phyloP scores from a whole-genome alignment of 2,329 filamentous ascomycete species.

The Penicillium sp. region DNA sequence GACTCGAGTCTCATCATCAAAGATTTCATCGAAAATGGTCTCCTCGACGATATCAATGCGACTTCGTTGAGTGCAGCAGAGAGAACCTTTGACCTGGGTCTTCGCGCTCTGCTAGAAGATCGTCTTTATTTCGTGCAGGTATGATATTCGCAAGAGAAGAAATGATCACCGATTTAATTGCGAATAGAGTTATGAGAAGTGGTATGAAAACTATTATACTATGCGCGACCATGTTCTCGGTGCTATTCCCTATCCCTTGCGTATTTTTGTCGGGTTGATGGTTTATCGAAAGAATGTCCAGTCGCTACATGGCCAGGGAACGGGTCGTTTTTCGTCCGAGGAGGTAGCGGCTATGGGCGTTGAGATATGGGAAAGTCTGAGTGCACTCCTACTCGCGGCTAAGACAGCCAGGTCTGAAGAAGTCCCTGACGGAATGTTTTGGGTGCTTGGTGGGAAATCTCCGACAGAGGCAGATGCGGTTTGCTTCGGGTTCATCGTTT shows the following conservation, averaged over 20 bases:
- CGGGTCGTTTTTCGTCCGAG: constrained; percentile 45
- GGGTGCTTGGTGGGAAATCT: constrained; percentile 49
- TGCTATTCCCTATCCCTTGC: constrained; percentile 49
- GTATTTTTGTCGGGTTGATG: constrained; percentile 48
- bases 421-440: constrained; percentile 44
- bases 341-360: constrained; percentile 45
- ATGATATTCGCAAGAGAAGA: constrained; percentile 5
- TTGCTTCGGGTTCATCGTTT: constrained; percentile 54
- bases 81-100: constrained; percentile 47
- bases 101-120: constrained; percentile 55
- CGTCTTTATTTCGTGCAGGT: constrained; percentile 55
- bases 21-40: constrained; percentile 38
- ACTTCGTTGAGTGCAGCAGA: constrained; percentile 33
- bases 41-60: constrained; percentile 48
- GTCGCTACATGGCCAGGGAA: constrained; percentile 54
- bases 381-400: constrained; percentile 37
- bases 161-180: no score
- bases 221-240: constrained; percentile 52
- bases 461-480: constrained; percentile 55
- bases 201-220: constrained; percentile 54
- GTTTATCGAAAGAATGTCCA: constrained; percentile 41
- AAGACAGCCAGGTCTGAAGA: constrained; percentile 15
- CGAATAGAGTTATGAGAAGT: constrained; percentile 50
- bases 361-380: constrained; percentile 53
- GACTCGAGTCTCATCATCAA: constrained; percentile 55